These are phyloP conservation scores for Colletotrichum horii DNA, from an alignment of 2,329 filamentous ascomycete genomes.

Conservation along the genomic window DNA sequence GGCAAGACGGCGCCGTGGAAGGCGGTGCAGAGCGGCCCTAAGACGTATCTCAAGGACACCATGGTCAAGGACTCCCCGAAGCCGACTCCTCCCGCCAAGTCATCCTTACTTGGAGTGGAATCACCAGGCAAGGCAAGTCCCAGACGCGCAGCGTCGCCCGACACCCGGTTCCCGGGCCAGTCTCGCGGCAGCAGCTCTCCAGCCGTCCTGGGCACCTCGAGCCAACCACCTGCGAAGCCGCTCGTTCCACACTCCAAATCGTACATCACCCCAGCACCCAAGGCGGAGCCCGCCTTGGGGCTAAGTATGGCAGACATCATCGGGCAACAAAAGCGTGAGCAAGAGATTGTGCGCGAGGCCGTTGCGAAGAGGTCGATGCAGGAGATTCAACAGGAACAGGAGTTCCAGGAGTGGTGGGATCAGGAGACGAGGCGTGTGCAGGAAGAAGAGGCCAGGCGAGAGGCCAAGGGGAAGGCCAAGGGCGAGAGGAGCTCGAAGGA, in stretches of 20 bases:
- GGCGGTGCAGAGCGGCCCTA: constrained; percentile 51
- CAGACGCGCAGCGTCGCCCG: constrained; percentile 62
- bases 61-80: constrained; percentile 39
- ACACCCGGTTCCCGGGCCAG: constrained; percentile 68
- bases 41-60: constrained; percentile 55
- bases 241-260: constrained; percentile 65
- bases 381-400: constrained; percentile 96
- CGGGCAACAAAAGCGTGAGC: constrained; percentile 83
- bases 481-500: constrained; percentile 36
- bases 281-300: constrained; percentile 68
- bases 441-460: constrained; percentile 59
- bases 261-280: constrained; percentile 62
- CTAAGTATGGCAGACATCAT: constrained; percentile 89
- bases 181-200: constrained; percentile 42
- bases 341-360: constrained; percentile 81
- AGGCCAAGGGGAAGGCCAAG: constrained; percentile 47
- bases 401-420: constrained; percentile 97
- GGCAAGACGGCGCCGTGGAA: constrained; percentile 70
- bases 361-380: constrained; percentile 86
- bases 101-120: constrained; percentile 49
- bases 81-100: constrained; percentile 37
- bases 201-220: constrained; percentile 29
- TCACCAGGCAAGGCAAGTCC: constrained; percentile 41
- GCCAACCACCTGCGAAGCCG: constrained; percentile 40
- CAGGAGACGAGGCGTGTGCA: constrained; percentile 78